These are phyloP conservation scores for Phycomyces blakesleeanus DNA, from an alignment of 192 early-diverging fungal species.

Conservation along the genomic window DNA sequence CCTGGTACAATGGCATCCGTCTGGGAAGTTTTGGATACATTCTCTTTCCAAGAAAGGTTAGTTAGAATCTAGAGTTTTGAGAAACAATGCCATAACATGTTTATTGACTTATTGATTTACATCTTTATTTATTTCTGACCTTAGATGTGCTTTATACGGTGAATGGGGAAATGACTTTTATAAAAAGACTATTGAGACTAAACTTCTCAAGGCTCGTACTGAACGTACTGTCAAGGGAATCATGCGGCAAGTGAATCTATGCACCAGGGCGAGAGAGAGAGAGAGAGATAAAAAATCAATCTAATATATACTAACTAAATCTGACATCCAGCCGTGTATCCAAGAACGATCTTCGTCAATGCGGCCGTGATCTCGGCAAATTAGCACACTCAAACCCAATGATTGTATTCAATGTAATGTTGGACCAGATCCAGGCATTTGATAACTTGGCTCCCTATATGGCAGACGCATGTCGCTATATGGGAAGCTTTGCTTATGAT, in stretches of 20 bases:
- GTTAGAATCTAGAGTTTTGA: not conserved
- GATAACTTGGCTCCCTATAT: conserved; percentile 71
- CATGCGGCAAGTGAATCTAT: conserved; percentile 15
- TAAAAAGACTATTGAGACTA: conserved; percentile 50
- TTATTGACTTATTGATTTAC: not conserved
- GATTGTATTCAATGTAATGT: conserved; percentile 63
- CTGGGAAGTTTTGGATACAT: conserved; percentile 61
- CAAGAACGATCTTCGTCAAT: conserved; percentile 69
- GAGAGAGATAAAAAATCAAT: too few species aligned
- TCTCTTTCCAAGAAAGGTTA: conserved; percentile 60
- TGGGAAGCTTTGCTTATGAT: conserved; percentile 72
- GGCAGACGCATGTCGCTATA: conserved; percentile 74
- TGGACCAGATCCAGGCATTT: conserved; percentile 66
- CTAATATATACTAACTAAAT: too few species aligned
- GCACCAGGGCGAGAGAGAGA: too few species aligned
- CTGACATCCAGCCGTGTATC: conserved; percentile 47
- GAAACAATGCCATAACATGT: not conserved
- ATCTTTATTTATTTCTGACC: not conserved
- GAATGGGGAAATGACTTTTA: conserved; percentile 71
- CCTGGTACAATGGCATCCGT: conserved; percentile 59
- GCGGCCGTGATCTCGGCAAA: conserved; percentile 71
- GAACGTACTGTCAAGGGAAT: conserved; percentile 28
- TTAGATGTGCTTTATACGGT: conserved; percentile 55
- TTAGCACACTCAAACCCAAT: conserved; percentile 71
- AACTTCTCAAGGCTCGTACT: conserved; percentile 40